Base-by-base conservation (phyloP, 805 yeast genomes). In the Cyberlindnera lachancei region DNA sequence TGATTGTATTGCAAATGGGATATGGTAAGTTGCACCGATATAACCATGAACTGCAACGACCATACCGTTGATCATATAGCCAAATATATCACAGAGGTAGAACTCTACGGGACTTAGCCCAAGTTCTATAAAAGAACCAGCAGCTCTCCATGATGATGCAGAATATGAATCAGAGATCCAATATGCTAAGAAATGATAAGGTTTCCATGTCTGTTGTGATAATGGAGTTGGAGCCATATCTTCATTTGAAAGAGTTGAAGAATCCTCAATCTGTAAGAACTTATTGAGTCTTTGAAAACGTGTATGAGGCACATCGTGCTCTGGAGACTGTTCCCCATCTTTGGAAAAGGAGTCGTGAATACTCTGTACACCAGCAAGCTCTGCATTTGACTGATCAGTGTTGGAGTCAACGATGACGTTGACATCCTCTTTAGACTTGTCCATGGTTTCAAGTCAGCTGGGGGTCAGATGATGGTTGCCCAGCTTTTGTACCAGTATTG, bases 181-280 rank as follows among this genome's bases (percentile, higher is more conserved):
- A 26, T 38, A 38, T 14, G 42, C 42, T 29, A 38, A 23, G 29
- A 29, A 38, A 23, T 38, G 42, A 31, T 32, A 38, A 14, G 42
- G 38, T 16, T 27, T 38, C 42, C 42, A 38, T 2, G 13, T 4
- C 31, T 38, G 42, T 28, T 38, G 36, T 26, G 34, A 33, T 3
- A 38, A n/a, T 4, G 38, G 36, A 22, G 36, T 33, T 7, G 42
- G 42, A 19, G 34, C 42, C 42, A 38, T 38, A n/a, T 38, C 42
- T 3, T 15, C 17, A 26, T 38, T 38, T 14, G 29, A 25, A 35
- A 36, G 13, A 15, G 14, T 15, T 15, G 12, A 15, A 15, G 24
- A 22, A 10, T 9, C 24, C 12, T 22, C 14, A 15, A 22, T 22
- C 13, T 22, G 24, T n/a, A 22, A 6, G 7, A n/a, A n/a, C 14